Evolutionary conservation across 768 basidiomycete genomes (phyloP).

Genomic region (Mycena kentingensis): DNA sequence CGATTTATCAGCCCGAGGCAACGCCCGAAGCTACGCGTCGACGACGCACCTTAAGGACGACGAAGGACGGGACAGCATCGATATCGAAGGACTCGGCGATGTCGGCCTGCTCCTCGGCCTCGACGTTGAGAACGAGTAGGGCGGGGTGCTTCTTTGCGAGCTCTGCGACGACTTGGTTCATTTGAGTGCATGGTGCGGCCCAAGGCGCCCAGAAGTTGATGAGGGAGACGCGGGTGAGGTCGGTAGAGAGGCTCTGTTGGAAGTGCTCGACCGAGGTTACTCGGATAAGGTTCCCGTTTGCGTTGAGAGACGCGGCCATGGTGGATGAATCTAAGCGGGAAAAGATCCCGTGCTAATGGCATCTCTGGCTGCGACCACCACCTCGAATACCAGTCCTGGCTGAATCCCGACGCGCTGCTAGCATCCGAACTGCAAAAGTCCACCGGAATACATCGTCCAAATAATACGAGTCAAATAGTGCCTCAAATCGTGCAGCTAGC

Average conservation of each 20-base stretch:
- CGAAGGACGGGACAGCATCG: conserved; percentile 82
- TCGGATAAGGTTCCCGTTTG: conserved; percentile 15
- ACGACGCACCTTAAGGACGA: conserved; percentile 72
- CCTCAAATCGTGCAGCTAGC: no score
- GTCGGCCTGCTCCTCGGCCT: conserved; percentile 78
- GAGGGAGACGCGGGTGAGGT: conserved; percentile 80
- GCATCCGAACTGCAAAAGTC: no score
- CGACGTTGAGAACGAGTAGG: conserved; percentile 79
- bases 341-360: no score
- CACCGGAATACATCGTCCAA: no score
- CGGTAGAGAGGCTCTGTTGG: conserved; percentile 68
- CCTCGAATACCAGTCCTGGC: no score
- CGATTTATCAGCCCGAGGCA: neutral
- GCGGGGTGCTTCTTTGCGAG: conserved; percentile 71
- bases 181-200: conserved; percentile 89
- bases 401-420: no score
- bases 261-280: conserved; percentile 73
- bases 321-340: neutral
- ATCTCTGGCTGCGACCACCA: no score
- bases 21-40: neutral
- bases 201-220: conserved; percentile 94
- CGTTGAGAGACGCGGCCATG: conserved; percentile 38
- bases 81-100: conserved; percentile 93
- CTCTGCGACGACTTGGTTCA: conserved; percentile 78
- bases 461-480: no score